A percentile compares a stretch with the other conserved stretches of the same genome.
Conservation (phyloP, 2,329 filamentous ascomycete species). For the Aaosphaeria pasadenensis region DNA sequence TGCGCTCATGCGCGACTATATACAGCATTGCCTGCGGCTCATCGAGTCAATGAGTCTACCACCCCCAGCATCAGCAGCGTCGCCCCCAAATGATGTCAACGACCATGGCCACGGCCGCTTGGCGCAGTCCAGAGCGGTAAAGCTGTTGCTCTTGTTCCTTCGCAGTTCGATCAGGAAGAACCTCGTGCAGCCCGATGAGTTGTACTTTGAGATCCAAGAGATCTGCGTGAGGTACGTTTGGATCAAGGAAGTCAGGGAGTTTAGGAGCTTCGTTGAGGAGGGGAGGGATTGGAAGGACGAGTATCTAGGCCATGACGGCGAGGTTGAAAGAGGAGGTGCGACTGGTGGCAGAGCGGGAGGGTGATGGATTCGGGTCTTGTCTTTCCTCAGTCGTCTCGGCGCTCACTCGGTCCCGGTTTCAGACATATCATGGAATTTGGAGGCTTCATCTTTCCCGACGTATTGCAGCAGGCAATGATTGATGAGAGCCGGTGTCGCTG, state of each 20-base stretch:
- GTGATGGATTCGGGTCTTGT: too few relatives aligned
- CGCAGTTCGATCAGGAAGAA: slow-evolving; percentile 35
- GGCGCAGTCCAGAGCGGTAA: slow-evolving; percentile 35
- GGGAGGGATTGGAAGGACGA: slow-evolving; percentile 1
- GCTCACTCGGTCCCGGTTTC: too few relatives aligned
- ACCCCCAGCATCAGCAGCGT: slow-evolving; percentile 1
- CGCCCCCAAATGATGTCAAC: slow-evolving; percentile 1
- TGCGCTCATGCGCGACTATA: slow-evolving; percentile 29
- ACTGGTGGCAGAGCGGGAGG: too few relatives aligned
- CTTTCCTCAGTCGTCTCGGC: too few relatives aligned
- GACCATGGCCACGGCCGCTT: slow-evolving; percentile 25
- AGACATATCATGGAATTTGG: too few relatives aligned
- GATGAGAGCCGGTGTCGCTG: too few relatives aligned
- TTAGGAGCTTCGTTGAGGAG: slow-evolving; percentile 29
- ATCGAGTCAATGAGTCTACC: slow-evolving; percentile 29
- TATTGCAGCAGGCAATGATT: too few relatives aligned
- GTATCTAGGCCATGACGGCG: too few relatives aligned
- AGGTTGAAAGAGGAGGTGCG: too few relatives aligned
- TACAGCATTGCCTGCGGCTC: slow-evolving; percentile 37
- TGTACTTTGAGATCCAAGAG: slow-evolving; percentile 41
- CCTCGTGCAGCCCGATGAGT: slow-evolving; percentile 22
- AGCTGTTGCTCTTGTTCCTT: slow-evolving; percentile 37
- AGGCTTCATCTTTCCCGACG: too few relatives aligned
- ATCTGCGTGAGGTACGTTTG: slow-evolving; percentile 40
- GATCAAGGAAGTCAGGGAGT: slow-evolving; percentile 40